Base-by-base conservation (phyloP, 805 yeast species). In the Sugiyamaella chiloensis region DNA sequence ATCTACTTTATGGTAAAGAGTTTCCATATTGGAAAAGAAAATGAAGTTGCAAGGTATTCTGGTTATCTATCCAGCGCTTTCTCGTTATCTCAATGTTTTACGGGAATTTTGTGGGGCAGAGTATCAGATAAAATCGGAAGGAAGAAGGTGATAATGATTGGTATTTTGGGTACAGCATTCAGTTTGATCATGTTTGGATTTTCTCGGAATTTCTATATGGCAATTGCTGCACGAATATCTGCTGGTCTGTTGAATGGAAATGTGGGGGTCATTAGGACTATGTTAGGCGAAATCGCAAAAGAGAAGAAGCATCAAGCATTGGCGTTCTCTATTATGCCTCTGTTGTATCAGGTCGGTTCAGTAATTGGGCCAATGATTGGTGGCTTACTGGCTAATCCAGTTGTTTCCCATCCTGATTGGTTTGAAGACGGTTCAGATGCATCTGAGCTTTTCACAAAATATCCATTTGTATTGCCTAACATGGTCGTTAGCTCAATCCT, bases 221-320 rank as follows among this genome's bases (percentile, higher is more conserved):
- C 85, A 0, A 55, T 81, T 1, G 58, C 66, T n/a, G 76, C 84
- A 6, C 67, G 85, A 57, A 67, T 74, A 17, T 53, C 72, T 31
- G 72, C 77, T 66, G 86, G 86, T 0, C 61, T 74, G 2, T 61
- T 81, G 35, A 80, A 80, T 56, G 86, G 85, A 4, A 81, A 81
- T 57, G 75, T 79, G 6, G 79, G 81, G 1, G 84, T 80, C 12
- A 57, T 80, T 26, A 65, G 85, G 60, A 81, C 85, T 0, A 63
- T 73, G 43, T 68, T 81, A 35, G 86, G 85, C 3, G 86, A 81
- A 57, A 61, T 78, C 11, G 81, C 82, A 2, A 63, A 64, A 1
- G 76, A 80, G 47, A 67, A 76, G 46, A 66, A 69, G 30, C 84
- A 80, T 56, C 85, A 80, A 60, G 82, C 83, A 9, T 46, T 79